Evolutionary conservation across 1,284 basidiomycete genomes (phyloP).

Genomic region (Apiotrichum mycotoxinovorans): DNA sequence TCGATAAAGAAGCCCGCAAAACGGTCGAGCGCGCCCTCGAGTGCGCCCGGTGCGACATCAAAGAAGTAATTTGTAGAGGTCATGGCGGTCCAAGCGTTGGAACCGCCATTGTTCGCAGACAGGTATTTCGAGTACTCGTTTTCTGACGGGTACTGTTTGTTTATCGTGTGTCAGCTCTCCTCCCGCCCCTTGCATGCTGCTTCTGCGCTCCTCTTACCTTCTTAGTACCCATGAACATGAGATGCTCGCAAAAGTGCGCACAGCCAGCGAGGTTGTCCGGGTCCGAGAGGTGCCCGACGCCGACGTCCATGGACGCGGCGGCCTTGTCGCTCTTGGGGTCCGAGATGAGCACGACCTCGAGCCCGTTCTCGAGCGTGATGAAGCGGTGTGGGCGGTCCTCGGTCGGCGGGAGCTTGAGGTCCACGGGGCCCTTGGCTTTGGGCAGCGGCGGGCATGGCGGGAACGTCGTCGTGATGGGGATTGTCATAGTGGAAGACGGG

Average conservation of each 20-base stretch:
- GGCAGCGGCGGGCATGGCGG: conserved; percentile 37
- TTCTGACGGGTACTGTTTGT: conserved; percentile 72
- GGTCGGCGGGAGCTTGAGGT: conserved; percentile 59
- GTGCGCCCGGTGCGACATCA: conserved; percentile 79
- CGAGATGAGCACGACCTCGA: conserved; percentile 80
- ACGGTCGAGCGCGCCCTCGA: conserved; percentile 79
- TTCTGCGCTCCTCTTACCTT: conserved; percentile 31
- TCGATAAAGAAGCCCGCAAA: conserved; percentile 94
- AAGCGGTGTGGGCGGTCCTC: conserved; percentile 73
- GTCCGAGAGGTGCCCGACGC: conserved; percentile 90
- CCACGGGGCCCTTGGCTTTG: conserved; percentile 52
- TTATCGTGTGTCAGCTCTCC: conserved; percentile 45
- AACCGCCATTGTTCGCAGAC: conserved; percentile 81
- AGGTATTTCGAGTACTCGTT: conserved; percentile 92
- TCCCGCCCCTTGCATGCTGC: not conserved
- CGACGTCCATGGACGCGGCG: conserved; percentile 90
- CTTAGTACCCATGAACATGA: conserved; percentile 74
- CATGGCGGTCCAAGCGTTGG: conserved; percentile 92
- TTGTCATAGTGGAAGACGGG: conserved; percentile 3
- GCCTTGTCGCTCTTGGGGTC: conserved; percentile 90
- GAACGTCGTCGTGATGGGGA: conserved; percentile 13
- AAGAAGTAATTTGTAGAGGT: conserved; percentile 85
- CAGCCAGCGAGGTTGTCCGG: conserved; percentile 63
- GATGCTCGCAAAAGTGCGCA: conserved; percentile 65
- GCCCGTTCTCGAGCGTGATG: conserved; percentile 78